Base-by-base conservation (phyloP, 1,284 basidiomycete genomes). In the Agroathelia rolfsii region DNA sequence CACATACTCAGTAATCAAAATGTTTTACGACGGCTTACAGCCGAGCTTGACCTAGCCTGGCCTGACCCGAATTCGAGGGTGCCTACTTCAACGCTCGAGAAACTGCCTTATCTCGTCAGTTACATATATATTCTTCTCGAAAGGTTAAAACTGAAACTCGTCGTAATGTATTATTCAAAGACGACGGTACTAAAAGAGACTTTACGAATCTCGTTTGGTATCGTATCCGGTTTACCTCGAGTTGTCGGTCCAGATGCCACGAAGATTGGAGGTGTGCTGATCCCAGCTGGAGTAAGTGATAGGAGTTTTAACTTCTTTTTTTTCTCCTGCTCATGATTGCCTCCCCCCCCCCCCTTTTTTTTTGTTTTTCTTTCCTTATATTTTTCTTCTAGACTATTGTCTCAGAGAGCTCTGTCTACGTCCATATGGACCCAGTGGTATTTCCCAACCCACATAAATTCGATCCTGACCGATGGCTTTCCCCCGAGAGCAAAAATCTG, bases 131-230 rank as follows among this genome's bases (percentile, higher is more conserved):
- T n/a, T 6, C 23, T 26, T 18, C 20, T 24, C 25, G 23, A 33
- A 6, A 12, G 10, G 11, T 26, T 10, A 15, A 25, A 19, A 27
- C 32, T 24, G 28, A 27, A 24, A 15, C 16, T 11, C 30, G 13
- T 15, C 12, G 4, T 24, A 29, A 23, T 30, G 8, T 30, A 52
- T 47, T 45, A 45, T 23, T 14, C 48, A 63, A n/a, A n/a, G 47
- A 50, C 44, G 2, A 49, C 50, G 5, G 47, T 53, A 3, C 37
- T 53, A 24, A 62, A 63, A 38, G 63, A 66, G 41, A 47, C 55
- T 5, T 46, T 62, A 15, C 51, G 50, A 13, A n/a, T n/a, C n/a
- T n/a, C n/a, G 28, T 32, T 41, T 24, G 46, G 43, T 20, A 29
- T 40, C 4, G 34, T 40, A 1, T 32, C 41, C n/a, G 43, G 44